These are phyloP conservation scores for Crassisporium funariophilum DNA, from an alignment of 768 basidiomycete genomes.

Conservation along the genomic window DNA sequence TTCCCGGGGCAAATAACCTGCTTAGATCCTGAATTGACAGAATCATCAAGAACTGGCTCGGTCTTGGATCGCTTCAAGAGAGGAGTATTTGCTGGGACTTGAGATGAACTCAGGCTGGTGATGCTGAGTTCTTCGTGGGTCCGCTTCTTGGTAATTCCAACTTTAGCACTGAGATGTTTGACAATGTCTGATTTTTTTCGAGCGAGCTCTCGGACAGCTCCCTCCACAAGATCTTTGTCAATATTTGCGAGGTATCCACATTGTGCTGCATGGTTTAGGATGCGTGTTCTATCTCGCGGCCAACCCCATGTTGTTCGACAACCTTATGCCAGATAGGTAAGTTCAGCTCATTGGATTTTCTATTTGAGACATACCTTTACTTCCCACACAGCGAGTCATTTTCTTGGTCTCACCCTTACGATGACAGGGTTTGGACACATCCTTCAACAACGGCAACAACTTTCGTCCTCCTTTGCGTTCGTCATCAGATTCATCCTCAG, in stretches of 20 bases:
- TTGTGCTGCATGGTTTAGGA: slow-evolving; percentile 1
- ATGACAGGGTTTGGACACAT: slow-evolving; percentile 1
- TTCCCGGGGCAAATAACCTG: background rate
- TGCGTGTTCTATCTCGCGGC: background rate
- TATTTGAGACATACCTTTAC: background rate
- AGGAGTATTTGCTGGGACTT: background rate
- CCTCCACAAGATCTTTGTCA: background rate
- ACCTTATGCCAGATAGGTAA: too few relatives aligned
- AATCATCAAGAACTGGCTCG: background rate
- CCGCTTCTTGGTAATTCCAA: background rate
- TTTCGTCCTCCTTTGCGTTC: background rate
- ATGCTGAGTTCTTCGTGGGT: background rate
- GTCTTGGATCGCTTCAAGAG: background rate
- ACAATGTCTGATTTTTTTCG: slow-evolving; percentile 1
- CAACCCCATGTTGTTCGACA: slow-evolving; percentile 1
- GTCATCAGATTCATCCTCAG: slow-evolving; percentile 1
- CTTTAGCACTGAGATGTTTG: background rate
- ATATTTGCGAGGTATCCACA: slow-evolving; percentile 3
- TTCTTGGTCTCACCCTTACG: background rate
- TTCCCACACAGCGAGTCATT: background rate
- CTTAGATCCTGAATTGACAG: background rate
- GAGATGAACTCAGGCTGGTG: background rate
- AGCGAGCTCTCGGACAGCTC: background rate
- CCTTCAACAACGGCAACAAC: background rate
- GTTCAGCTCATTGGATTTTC: too few relatives aligned